These are phyloP conservation scores for Ascosphaera apis DNA, from an alignment of 2,329 filamentous ascomycete genomes.

Conservation along the genomic window DNA sequence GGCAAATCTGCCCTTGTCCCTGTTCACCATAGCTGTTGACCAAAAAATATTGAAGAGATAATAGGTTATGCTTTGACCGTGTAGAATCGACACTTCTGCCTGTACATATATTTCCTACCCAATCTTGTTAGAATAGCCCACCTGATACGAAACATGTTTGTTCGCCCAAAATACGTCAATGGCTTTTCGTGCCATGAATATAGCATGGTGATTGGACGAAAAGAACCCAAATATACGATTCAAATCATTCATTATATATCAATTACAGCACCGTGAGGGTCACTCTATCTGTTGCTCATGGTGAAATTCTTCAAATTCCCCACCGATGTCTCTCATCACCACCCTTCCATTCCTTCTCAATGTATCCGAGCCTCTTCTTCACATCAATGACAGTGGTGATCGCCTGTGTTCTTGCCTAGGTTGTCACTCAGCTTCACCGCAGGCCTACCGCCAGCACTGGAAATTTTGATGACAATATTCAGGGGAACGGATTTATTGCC, in stretches of 20 bases:
- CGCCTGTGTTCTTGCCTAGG: conserved; percentile 80
- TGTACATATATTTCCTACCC: too few species aligned
- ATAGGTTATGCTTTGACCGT: too few species aligned
- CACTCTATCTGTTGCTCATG: too few species aligned
- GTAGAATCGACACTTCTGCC: too few species aligned
- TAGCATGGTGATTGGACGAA: too few species aligned
- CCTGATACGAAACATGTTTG: too few species aligned
- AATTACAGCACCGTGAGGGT: too few species aligned
- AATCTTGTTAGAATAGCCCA: too few species aligned
- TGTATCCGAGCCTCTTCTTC: conserved; percentile 67
- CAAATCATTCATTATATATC: too few species aligned
- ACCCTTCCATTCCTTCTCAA: conserved; percentile 60
- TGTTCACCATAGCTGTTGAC: background rate
- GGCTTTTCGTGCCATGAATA: too few species aligned
- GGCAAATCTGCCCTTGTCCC: background rate
- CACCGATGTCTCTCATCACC: conserved; percentile 70
- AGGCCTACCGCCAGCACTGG: conserved; percentile 54
- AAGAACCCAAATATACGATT: too few species aligned
- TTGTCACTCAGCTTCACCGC: conserved; percentile 92
- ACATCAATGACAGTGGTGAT: conserved; percentile 57
- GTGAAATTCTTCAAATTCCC: conserved; percentile 28
- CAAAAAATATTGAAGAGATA: background rate
- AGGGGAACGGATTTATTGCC: conserved; percentile 70
- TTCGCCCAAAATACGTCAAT: too few species aligned
- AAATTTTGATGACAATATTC: conserved; percentile 96